Conservation (phyloP, 2,329 filamentous ascomycete species). For the Ophidiomyces ophidiicola region DNA sequence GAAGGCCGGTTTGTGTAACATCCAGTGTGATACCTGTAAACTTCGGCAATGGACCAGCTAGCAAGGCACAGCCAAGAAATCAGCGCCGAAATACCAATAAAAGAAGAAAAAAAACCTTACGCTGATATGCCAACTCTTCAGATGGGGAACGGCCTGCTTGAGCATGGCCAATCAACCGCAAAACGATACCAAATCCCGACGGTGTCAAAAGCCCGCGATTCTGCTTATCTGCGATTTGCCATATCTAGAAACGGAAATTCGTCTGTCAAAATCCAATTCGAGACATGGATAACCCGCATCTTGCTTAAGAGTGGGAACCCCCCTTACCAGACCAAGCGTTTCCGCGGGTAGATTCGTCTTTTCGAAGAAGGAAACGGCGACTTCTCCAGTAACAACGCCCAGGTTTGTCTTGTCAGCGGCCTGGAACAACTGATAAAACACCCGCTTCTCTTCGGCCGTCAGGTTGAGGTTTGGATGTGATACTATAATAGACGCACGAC, state of each 20-base stretch:
- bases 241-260: conserved; percentile 54
- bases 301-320: background rate
- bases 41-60: conserved; percentile 69
- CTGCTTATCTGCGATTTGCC: conserved; percentile 96
- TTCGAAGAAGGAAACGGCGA: conserved; percentile 95
- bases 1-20: conserved; percentile 20
- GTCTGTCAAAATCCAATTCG: background rate
- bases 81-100: background rate
- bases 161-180: conserved; percentile 89
- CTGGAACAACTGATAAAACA: conserved; percentile 85
- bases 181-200: conserved; percentile 80
- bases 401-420: conserved; percentile 84
- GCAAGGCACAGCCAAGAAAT: background rate
- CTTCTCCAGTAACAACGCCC: conserved; percentile 87
- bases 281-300: background rate
- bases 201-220: conserved; percentile 90
- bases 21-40: conserved; percentile 64
- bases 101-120: conserved; percentile 29
- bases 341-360: conserved; percentile 81
- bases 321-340: conserved; percentile 69
- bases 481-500: background rate
- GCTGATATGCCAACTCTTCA: conserved; percentile 68
- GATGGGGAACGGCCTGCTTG: conserved; percentile 76
- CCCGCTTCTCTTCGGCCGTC: conserved; percentile 79
- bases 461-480: conserved; percentile 63